Evolutionary conservation across 2,329 filamentous ascomycete genomes (phyloP).

Genomic region (Magnaporthales sp.): DNA sequence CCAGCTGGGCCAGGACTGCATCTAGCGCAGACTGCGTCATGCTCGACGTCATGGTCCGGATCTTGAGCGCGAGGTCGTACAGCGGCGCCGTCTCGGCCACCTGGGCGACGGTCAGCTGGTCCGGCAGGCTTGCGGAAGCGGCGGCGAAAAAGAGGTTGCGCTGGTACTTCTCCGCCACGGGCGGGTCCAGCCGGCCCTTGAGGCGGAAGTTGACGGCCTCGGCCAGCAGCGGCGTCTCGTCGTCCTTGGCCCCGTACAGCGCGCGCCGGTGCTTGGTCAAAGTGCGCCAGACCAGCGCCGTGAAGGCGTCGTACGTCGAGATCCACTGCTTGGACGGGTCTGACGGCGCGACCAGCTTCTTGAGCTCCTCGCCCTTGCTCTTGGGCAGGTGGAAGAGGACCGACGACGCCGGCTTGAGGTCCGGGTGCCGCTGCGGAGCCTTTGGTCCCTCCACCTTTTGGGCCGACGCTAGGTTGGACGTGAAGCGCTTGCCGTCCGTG

Average conservation of each 20-base stretch:
- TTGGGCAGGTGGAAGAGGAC: constrained; percentile 30
- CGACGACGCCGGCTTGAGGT: background rate
- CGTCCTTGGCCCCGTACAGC: constrained; percentile 18
- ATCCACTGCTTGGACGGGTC: constrained; percentile 26
- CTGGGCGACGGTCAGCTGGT: constrained; percentile 10
- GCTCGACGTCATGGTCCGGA: constrained; percentile 11
- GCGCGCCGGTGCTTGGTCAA: constrained; percentile 24
- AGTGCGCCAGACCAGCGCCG: constrained; percentile 31
- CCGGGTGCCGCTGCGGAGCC: background rate
- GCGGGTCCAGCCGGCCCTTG: constrained; percentile 14
- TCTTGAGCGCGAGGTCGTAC: constrained; percentile 14
- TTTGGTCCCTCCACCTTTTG: constrained; percentile 8
- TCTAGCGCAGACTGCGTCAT: constrained; percentile 10
- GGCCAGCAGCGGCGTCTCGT: constrained; percentile 7
- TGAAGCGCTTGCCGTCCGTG: background rate
- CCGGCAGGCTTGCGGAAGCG: constrained; percentile 11
- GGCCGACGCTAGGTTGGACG: background rate
- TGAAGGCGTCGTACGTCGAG: constrained; percentile 36
- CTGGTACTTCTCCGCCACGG: constrained; percentile 11
- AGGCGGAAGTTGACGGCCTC: constrained; percentile 15
- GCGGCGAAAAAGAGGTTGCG: constrained; percentile 16
- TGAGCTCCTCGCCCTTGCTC: constrained; percentile 31
- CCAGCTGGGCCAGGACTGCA: constrained; percentile 16
- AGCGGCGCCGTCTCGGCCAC: background rate
- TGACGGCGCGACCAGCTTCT: constrained; percentile 22